Conservation (phyloP, 306 rosid genomes). For the Pueraria montana region DNA sequence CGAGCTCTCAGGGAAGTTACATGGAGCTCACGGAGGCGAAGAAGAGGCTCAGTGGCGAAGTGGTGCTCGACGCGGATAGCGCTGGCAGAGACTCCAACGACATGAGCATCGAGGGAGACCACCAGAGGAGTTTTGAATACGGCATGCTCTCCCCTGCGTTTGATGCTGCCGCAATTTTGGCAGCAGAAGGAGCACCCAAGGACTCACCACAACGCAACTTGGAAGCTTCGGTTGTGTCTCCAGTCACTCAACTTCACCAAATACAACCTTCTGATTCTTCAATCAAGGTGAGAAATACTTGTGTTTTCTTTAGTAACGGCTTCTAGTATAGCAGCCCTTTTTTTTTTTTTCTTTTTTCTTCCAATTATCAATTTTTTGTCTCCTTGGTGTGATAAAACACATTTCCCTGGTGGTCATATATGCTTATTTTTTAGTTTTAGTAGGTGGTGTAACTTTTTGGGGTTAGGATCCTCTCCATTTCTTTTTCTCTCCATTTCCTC, state of each 20-base stretch:
- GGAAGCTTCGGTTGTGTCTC: constrained; percentile 32
- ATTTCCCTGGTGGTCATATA: neutral
- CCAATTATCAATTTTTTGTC: neutral
- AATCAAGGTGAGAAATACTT: constrained; percentile 47
- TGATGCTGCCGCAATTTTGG: constrained; percentile 64
- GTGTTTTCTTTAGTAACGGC: neutral
- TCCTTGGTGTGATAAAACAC: neutral
- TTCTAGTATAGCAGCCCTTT: no score
- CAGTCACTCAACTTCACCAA: neutral
- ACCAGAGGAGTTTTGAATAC: constrained; percentile 59
- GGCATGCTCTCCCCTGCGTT: constrained; percentile 67
- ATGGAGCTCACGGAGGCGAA: constrained; percentile 74
- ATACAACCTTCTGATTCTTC: constrained; percentile 39
- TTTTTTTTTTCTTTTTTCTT: no score
- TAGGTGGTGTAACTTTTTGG: neutral
- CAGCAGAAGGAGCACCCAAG: constrained; percentile 54
- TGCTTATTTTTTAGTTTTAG: neutral
- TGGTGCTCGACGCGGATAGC: constrained; percentile 42
- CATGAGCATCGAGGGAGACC: constrained; percentile 82
- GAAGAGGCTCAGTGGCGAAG: constrained; percentile 51
- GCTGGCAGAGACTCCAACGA: constrained; percentile 71
- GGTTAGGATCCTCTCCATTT: no score
- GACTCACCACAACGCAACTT: constrained; percentile 43
- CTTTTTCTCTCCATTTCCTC: no score
- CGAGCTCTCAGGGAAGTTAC: constrained; percentile 63